phyloP scores from a whole-genome alignment of 257 asterid species.

The Solanum etuberosum region DNA sequence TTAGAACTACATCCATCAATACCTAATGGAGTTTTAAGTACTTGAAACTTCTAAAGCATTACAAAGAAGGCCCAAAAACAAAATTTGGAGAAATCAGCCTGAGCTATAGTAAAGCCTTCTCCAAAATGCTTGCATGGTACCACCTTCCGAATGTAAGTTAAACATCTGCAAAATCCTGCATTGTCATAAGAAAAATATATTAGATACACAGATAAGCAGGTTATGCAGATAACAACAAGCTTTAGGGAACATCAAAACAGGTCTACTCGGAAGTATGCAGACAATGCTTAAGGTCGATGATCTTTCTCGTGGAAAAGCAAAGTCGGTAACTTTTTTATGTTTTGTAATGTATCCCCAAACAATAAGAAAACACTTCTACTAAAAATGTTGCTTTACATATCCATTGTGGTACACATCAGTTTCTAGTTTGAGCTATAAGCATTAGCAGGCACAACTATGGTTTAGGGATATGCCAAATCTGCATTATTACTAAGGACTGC shows the following conservation, averaged over 20 bases:
- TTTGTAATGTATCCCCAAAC: not conserved
- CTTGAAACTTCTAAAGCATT: not conserved
- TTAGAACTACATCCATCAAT: not conserved
- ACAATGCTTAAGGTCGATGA: not conserved
- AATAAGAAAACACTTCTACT: not conserved
- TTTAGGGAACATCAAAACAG: not conserved
- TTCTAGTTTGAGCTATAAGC: not conserved
- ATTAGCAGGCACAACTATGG: not conserved
- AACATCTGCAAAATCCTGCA: not conserved
- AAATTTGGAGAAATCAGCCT: not conserved
- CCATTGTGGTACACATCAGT: not conserved
- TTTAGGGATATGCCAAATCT: not conserved
- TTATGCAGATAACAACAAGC: not conserved
- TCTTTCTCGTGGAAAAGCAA: not conserved
- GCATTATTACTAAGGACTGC: not conserved
- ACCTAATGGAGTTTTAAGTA: not conserved
- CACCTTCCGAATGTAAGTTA: not conserved
- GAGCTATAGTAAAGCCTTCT: not conserved
- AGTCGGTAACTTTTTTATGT: not conserved
- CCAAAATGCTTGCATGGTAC: not conserved
- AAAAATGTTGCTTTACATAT: not conserved
- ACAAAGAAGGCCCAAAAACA: not conserved
- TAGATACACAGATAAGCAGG: not conserved
- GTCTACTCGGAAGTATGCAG: not conserved
- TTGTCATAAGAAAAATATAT: not conserved